Conservation (phyloP, 208 protist species). For the Trypanosoma melophagium region DNA sequence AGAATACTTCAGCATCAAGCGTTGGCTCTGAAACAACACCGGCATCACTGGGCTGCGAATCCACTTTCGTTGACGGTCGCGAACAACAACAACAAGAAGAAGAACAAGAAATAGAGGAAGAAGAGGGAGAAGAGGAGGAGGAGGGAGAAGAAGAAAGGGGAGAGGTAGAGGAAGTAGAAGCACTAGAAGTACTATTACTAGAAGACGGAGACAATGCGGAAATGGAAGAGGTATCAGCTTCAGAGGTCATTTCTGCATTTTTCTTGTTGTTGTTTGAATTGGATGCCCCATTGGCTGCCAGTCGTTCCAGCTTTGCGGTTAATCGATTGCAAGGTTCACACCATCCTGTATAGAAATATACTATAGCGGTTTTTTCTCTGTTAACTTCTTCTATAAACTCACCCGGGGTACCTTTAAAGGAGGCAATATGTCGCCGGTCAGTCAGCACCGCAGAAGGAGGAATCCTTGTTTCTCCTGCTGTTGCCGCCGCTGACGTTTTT, state of each 20-base stretch:
- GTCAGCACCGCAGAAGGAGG: conserved; percentile 14
- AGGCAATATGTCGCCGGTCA: conserved; percentile 30
- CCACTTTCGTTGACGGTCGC: too few relatives aligned
- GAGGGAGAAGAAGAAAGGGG: not conserved
- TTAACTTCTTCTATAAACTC: conserved; percentile 50
- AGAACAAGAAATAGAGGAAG: not conserved
- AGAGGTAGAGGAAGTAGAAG: not conserved
- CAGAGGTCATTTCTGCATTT: not conserved
- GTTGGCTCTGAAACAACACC: not conserved
- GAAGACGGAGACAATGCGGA: too few relatives aligned
- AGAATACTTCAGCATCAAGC: not conserved
- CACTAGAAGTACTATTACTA: too few relatives aligned
- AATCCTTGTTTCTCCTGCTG: not conserved
- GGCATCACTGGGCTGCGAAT: not conserved
- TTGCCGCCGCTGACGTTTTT: not conserved
- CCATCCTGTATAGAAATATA: conserved; percentile 80
- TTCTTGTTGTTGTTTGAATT: not conserved
- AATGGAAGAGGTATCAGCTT: too few relatives aligned
- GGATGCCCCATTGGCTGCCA: not conserved
- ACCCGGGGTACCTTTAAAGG: conserved; percentile 43
- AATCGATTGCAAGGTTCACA: conserved; percentile 68
- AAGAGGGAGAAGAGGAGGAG: not conserved
- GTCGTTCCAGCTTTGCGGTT: conserved; percentile 39
- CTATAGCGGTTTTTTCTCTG: conserved; percentile 35
- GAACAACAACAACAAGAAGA: not conserved